phyloP scores from a whole-genome alignment of 169 alveolate genomes.

The Plasmodium reichenowi region DNA sequence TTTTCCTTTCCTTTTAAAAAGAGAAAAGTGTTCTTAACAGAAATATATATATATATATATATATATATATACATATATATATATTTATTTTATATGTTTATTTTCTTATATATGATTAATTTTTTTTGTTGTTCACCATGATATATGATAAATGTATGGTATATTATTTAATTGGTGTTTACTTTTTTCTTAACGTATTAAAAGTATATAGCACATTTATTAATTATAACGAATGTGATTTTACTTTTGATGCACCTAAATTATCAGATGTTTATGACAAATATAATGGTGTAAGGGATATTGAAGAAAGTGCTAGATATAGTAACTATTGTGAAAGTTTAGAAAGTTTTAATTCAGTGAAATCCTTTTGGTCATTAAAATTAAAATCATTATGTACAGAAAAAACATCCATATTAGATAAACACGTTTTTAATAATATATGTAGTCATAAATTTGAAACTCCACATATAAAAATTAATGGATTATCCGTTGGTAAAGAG shows the following conservation, averaged over 20 bases:
- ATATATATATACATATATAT: too few relatives aligned
- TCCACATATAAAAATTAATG: slow-evolving; percentile 53
- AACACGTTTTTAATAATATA: slow-evolving; percentile 38
- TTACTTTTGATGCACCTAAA: slow-evolving; percentile 16
- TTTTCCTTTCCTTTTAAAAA: too few relatives aligned
- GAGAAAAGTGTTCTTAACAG: too few relatives aligned
- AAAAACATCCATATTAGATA: slow-evolving; percentile 74
- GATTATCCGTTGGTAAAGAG: slow-evolving; percentile 11
- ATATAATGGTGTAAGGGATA: slow-evolving; percentile 23
- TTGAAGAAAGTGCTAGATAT: slow-evolving; percentile 9
- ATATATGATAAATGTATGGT: background rate
- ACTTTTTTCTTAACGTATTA: slow-evolving; percentile 1
- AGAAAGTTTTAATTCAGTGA: slow-evolving; percentile 46
- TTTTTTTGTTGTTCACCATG: slow-evolving; percentile 23
- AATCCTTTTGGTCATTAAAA: slow-evolving; percentile 58
- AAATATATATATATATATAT: too few relatives aligned
- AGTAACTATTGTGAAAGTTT: slow-evolving; percentile 43
- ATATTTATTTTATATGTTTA: too few relatives aligned
- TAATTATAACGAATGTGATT: slow-evolving; percentile 34
- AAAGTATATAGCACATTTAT: slow-evolving; percentile 6
- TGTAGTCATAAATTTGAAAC: slow-evolving; percentile 28
- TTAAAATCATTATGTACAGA: slow-evolving; percentile 68
- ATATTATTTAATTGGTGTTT: slow-evolving; percentile 13
- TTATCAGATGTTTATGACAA: slow-evolving; percentile 45
- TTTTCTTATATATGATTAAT: background rate